Evolutionary conservation across 202 grass and related monocot genomes (phyloP), one percentile per base, ranked within the genome.

Genomic region (Saccharum hybrid): DNA sequence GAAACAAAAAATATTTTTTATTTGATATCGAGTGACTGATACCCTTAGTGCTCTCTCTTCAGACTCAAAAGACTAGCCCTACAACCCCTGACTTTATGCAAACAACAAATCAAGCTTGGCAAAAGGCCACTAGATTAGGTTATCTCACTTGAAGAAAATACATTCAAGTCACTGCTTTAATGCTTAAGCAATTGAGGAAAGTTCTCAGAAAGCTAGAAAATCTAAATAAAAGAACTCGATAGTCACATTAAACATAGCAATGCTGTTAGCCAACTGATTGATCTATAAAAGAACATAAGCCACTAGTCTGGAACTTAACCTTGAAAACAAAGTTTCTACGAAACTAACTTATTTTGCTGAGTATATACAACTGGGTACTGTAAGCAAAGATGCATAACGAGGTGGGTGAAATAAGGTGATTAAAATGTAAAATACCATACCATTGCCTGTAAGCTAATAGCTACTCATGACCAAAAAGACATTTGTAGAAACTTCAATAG

Each of bases 401-500:
- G 13, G 41, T 48, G 45, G 23, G 22, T 49, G 42, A 49, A 51
- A 72, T 49, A 51, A 72, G 43, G 42, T 18, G 43, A 33, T 51
- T 16, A 43, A 46, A 71, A 72, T 49, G 23, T 42, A 72, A 48
- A 72, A 48, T 31, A 33, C 7, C 43, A 73, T 52, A 13, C 2
- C 2, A 15, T 34, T 51, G 13, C 26, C 26, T 8, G 4, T 51
- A 28, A 46, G 2, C 23, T 30, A 9, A 46, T 49, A 18, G 46
- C 16, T 51, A 51, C 10, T 15, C 71, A 74, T 71, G 13, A 51
- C 15, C 15, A 51, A 19, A 51, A 74, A 52, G 22, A 31, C 30
- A 74, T 52, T 18, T 74, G 13, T 36, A 74, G 28, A 9, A 66
- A 75, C 14, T 69, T 69, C 21, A 84, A 54, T 4, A 40, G 48